Evolutionary conservation across 306 rosid genomes (phyloP), one percentile per base, ranked within the genome.

Genomic region (Rubus idaeus): DNA sequence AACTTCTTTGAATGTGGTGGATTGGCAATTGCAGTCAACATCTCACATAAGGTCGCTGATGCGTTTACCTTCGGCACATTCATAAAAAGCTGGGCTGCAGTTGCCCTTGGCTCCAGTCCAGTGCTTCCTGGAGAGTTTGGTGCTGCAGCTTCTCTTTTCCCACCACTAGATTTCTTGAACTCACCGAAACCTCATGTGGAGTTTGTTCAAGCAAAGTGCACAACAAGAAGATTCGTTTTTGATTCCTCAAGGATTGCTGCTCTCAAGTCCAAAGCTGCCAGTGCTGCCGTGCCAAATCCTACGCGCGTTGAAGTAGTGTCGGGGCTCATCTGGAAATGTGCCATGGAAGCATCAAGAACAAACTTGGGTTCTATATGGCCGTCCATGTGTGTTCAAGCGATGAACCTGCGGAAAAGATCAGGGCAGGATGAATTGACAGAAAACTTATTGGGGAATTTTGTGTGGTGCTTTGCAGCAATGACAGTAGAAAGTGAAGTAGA

Each of bases 321-420:
- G 5, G 79, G 82, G 0, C 70, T 90, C 23, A 42, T 90, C 13
- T 90, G 90, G 92, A 85, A 82, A 78, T 78, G 78, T 45, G 68
- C 82, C 0, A 78, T 80, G 81, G 80, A 12, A 14, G 83, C 79
- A 2, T 65, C 84, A 10, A 81, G 60, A 41, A 71, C 76, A 63
- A 13, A 14, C 8, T 63, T 1, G n/a, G 44, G 68, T 63, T 5
- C 1, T 5, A 26, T 23, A 35, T 62, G 70, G 16, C 70, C 74
- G 16, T 84, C 87, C 10, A 42, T 75, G n/a, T 45, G 79, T 64
- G 75, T 30, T n/a, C 89, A 81, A 12, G 44, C 61, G 8, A 80
- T 82, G 70, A 85, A 88, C 68, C 18, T 79, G 3, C 69, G 87
- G 5, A 77, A 46, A 1, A 78, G 85, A 75, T 46, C 76, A 2